These are phyloP conservation scores for Geranium brycei DNA, from an alignment of 345 rosid genomes.

Conservation along the genomic window DNA sequence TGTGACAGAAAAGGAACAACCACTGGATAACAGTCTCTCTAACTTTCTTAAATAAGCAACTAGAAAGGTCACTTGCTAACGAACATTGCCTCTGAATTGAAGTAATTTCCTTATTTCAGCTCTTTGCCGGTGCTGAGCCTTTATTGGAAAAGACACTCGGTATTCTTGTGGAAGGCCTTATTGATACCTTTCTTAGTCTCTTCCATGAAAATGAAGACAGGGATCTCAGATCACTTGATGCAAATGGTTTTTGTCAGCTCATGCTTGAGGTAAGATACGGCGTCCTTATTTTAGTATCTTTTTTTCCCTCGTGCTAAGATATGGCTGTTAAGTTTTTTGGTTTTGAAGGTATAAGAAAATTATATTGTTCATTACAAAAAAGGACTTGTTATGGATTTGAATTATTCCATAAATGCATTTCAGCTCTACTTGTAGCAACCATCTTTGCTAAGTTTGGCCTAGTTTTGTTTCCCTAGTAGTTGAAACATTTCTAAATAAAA, in stretches of 20 bases:
- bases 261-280: constrained; percentile 69
- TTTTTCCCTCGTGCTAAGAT: neutral
- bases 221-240: constrained; percentile 59
- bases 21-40: too few species aligned
- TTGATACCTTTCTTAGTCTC: constrained; percentile 80
- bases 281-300: neutral
- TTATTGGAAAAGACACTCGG: constrained; percentile 86
- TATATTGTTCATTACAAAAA: neutral
- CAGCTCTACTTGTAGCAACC: too few species aligned
- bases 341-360: neutral
- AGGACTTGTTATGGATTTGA: too few species aligned
- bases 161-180: constrained; percentile 83
- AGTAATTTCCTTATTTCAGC: constrained; percentile 28
- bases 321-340: neutral
- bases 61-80: neutral
- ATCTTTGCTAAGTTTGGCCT: too few species aligned
- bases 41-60: too few species aligned
- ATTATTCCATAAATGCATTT: too few species aligned
- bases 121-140: constrained; percentile 92
- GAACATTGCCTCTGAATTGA: neutral
- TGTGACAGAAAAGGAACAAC: too few species aligned
- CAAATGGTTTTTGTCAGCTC: constrained; percentile 95
- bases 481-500: too few species aligned
- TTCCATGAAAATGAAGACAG: constrained; percentile 53
- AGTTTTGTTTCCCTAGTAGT: too few species aligned